Evolutionary conservation across 2,329 filamentous ascomycete genomes (phyloP).

Genomic region (Colletotrichum lentis): DNA sequence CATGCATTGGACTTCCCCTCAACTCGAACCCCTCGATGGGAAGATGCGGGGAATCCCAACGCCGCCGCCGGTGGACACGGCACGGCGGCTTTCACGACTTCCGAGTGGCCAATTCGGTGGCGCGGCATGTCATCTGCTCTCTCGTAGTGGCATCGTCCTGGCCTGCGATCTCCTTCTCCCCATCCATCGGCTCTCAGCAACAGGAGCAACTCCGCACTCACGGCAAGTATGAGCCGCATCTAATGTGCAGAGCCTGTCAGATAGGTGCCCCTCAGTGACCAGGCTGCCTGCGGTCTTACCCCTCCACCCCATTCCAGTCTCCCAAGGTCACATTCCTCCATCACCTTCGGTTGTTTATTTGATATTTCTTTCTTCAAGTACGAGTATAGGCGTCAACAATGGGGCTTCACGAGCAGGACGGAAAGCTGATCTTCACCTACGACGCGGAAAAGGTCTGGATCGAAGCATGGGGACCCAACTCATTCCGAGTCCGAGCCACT

Average conservation of each 20-base stretch:
- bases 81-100: constrained; percentile 30
- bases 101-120: constrained; percentile 25
- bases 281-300: neutral
- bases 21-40: neutral
- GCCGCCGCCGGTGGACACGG: constrained; percentile 19
- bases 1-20: neutral
- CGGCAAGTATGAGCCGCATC: constrained; percentile 2
- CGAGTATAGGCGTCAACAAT: neutral
- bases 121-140: constrained; percentile 17
- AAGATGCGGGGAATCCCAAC: constrained; percentile 24
- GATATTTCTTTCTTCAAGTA: too few relatives aligned
- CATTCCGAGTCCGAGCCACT: constrained; percentile 57
- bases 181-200: constrained; percentile 17
- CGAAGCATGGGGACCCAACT: constrained; percentile 58
- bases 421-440: constrained; percentile 41
- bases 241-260: neutral
- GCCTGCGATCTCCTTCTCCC: constrained; percentile 18
- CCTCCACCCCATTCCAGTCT: neutral
- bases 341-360: neutral
- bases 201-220: constrained; percentile 33
- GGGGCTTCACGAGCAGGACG: constrained; percentile 23
- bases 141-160: constrained; percentile 18
- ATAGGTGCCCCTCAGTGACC: constrained; percentile 4
- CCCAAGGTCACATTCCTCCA: neutral
- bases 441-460: constrained; percentile 59